Evolutionary conservation across 2,329 filamentous ascomycete species (phyloP), one percentile per base, ranked within the genome.

Genomic region (Curvularia sp.): DNA sequence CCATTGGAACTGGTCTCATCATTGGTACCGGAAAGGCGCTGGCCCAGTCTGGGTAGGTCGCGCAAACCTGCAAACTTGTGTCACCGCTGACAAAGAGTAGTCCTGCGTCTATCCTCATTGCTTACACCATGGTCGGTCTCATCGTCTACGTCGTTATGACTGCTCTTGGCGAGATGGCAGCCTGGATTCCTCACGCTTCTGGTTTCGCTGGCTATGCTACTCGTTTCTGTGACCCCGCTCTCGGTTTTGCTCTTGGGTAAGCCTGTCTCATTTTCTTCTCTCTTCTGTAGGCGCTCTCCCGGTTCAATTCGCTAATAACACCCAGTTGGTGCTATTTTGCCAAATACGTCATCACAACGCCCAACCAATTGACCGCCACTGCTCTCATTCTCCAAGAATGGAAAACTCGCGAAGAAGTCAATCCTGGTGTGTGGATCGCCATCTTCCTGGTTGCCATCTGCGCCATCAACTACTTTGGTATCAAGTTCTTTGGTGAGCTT

Each of bases 281-380:
- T 15, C 10, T 2, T 9, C 13, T 23, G 10, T 6, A 15, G 10
- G 15, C 34, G 2, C 15, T 7, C 15, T 18, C 34, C 34, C 2
- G 18, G 13, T 36, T 9, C 34, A 18, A 2, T 13, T 13, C 10
- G 18, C 23, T 49, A 28, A 49, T 23, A 28, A n/a, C 2, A 15
- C 25, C 0, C 9, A 90, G 90, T 34, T 93, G 75, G 75, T 75
- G 73, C 3, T 81, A 80, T 66, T 91, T 86, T 84, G 75, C 68
- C 78, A 93, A 86, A 74, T 95, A 95, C 75, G 91, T 95, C 74
- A 93, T 96, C 69, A 85, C 91, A 49, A 93, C 90, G 1, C 91
- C 92, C 1, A 95, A 95, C 71, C 91, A 96, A 74, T 80, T 96
- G 38, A 95, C 91, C 0, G 92, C 92, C 27, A 86, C 85, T n/a